Evolutionary conservation across 176 grass and related monocot species (phyloP).

Genomic region (Zoysia pacifica): DNA sequence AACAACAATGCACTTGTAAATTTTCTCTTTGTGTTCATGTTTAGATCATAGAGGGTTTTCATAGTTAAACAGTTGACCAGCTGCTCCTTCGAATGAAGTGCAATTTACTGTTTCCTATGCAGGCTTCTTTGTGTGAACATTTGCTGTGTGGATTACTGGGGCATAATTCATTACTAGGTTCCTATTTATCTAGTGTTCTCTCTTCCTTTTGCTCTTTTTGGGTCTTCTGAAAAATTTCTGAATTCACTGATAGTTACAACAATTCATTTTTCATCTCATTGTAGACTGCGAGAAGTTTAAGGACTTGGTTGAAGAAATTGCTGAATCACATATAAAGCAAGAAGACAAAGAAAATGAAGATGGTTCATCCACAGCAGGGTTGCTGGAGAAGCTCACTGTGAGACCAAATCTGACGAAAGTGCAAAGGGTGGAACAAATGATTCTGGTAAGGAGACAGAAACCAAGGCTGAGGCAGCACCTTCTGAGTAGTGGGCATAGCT

Average conservation of each 20-base stretch:
- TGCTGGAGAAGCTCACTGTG: conserved; percentile 63
- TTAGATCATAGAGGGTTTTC: neutral
- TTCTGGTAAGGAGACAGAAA: conserved; percentile 29
- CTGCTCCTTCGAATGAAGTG: neutral
- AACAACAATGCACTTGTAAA: neutral
- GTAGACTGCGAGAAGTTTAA: conserved; percentile 77
- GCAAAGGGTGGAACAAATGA: conserved; percentile 12
- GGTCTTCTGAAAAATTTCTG: conserved; percentile 20
- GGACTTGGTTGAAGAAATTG: conserved; percentile 62
- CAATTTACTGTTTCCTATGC: neutral
- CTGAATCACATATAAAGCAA: conserved; percentile 42
- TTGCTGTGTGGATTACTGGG: neutral
- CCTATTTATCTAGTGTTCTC: neutral
- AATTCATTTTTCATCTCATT: conserved; percentile 9
- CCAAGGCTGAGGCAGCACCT: conserved; percentile 8
- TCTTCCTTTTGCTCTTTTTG: neutral
- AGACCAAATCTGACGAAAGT: conserved; percentile 42
- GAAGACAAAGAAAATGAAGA: conserved; percentile 43
- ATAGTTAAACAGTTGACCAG: neutral
- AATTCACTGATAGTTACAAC: conserved; percentile 23
- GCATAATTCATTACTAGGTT: no score
- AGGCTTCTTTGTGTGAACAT: neutral
- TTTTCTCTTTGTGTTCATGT: neutral
- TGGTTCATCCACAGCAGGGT: conserved; percentile 37
- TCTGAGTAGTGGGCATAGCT: conserved; percentile 28